Evolutionary conservation across 2,329 filamentous ascomycete genomes (phyloP), one percentile per base, ranked within the genome.

Genomic region (Fusarium tanahbumbuense): DNA sequence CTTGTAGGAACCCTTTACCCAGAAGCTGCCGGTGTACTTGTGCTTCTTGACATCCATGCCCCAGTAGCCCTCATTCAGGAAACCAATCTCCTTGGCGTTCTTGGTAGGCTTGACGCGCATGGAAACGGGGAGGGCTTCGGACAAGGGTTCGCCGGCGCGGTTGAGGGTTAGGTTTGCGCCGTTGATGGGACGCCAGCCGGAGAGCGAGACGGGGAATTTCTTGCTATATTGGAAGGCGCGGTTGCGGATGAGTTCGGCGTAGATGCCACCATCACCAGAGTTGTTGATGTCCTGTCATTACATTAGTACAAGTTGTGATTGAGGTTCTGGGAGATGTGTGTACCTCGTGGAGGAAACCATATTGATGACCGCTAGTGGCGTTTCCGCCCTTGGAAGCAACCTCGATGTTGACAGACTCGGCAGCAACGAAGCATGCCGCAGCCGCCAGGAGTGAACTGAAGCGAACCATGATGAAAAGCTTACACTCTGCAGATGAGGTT

Each of bases 231-330:
- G 91, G 74, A 93, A 92, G 13, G 90, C 91, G 50, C 90, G 86
- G 78, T 93, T 93, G 54, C 85, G 86, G 60, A 93, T 86, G 59
- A 93, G 78, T 75, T 93, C 90, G 50, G 88, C 91, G 75, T 93
- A 93, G 67, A 93, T 87, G 8, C 91, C 91, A 23, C 91, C 91
- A 74, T 93, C 91, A 4, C 91, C 90, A 3, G 88, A 90, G 76
- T 91, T 88, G 77, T 89, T 89, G 76, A 90, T 90, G 56, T 89
- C 87, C 86, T n/a, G n/a, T n/a, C n/a, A n/a, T n/a, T n/a, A n/a
- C n/a, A n/a, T n/a, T n/a, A n/a, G n/a, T n/a, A n/a, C n/a, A n/a
- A n/a, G n/a, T n/a, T n/a, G n/a, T n/a, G n/a, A n/a, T n/a, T n/a
- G n/a, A n/a, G n/a, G n/a, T n/a, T n/a, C n/a, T n/a, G n/a, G n/a